A percentile compares a stretch with the other conserved stretches of the same genome.
phyloP scores from a whole-genome alignment of 495 filamentous ascomycete genomes.

The Jackrogersella minutella region DNA sequence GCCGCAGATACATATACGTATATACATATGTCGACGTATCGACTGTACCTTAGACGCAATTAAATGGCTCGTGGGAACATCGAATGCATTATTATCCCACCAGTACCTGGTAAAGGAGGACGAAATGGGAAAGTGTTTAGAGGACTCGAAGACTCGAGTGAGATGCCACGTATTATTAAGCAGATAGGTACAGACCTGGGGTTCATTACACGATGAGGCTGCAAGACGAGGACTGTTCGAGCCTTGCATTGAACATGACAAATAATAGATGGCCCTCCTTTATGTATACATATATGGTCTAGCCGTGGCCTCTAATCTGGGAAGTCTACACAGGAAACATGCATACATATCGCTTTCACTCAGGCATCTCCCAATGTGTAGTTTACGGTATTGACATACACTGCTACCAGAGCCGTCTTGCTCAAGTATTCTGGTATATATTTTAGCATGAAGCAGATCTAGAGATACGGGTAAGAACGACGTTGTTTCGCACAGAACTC shows the following conservation, averaged over 20 bases:
- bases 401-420: no score
- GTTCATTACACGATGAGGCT: not conserved
- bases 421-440: no score
- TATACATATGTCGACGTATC: not conserved
- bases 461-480: not conserved
- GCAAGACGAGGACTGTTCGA: not conserved
- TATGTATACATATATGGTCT: no score
- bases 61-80: constrained; percentile 5
- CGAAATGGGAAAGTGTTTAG: not conserved
- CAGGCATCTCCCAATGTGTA: no score
- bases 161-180: not conserved
- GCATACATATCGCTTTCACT: no score
- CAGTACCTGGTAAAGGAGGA: not conserved
- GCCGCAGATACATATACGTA: not conserved
- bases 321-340: no score
- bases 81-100: not conserved
- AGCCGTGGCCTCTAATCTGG: no score
- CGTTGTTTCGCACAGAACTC: not conserved
- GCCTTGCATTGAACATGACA: no score
- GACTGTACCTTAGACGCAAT: not conserved
- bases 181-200: not conserved
- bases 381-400: no score
- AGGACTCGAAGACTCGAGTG: not conserved
- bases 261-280: no score
- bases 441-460: no score